Evolutionary conservation across 2,329 filamentous ascomycete genomes (phyloP), one percentile per base, ranked within the genome.

Genomic region (Colletotrichum karsti): DNA sequence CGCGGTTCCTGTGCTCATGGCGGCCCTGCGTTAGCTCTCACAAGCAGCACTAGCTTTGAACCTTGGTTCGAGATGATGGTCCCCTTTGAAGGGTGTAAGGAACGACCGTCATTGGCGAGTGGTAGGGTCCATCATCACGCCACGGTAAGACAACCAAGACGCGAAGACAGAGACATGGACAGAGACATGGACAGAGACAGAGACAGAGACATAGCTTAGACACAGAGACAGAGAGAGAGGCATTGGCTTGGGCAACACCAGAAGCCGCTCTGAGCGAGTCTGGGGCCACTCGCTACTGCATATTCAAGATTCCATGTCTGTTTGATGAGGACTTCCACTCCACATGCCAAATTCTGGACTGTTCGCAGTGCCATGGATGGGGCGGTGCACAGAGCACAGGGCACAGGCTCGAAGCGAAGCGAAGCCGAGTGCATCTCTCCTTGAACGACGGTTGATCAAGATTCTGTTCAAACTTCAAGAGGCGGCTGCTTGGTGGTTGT

Each of bases 81-180:
- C 51, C 24, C 37, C 54, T 64, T 35, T 24, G 51, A 26, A 51
- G 22, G 37, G 35, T 30, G 37, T 18, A n/a, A 39, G n/a, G 33
- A 13, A 44, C 60, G 26, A 35, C 44, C 46, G 22, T 51, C 53
- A 58, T 54, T 63, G 44, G 64, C 26, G 44, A 37, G 46, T 51
- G 37, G 44, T 44, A 46, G 37, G 53, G n/a, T 33, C 51, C 37
- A 51, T 51, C 53, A 24, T 67, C 59, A 67, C 53, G 37, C 59
- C 64, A 67, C 53, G 42, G 64, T 57, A 63, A 67, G 64, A 67
- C 64, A n/a, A 67, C 42, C 30, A 44, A 51, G 22, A 56, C 30
- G 35, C 28, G 39, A 26, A 54, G 26, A 42, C n/a, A n/a, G n/a
- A n/a, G n/a, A n/a, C n/a, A n/a, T n/a, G n/a, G n/a, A n/a, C n/a